These are phyloP conservation scores for Botryotinia convoluta DNA, from an alignment of 2,329 filamentous ascomycete genomes.

Conservation along the genomic window DNA sequence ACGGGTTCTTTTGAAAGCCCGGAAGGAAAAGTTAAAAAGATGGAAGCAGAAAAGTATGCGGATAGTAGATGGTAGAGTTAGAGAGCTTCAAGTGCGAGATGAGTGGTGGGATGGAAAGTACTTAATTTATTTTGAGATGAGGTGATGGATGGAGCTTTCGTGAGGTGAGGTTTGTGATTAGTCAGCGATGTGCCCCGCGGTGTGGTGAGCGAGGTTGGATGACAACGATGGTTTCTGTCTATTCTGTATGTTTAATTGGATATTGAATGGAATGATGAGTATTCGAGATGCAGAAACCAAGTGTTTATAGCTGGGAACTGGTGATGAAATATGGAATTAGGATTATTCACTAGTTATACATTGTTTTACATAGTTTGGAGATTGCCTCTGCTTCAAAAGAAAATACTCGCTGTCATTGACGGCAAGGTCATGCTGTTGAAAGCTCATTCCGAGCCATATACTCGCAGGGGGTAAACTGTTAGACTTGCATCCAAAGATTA, in stretches of 20 bases:
- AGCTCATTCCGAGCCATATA: not conserved
- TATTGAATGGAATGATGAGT: not conserved
- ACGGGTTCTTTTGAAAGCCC: too few species aligned
- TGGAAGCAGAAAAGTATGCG: not conserved
- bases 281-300: not conserved
- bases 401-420: not conserved
- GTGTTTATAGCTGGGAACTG: not conserved
- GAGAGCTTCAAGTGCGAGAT: not conserved
- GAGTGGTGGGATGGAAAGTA: not conserved
- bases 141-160: not conserved
- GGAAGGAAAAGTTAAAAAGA: too few species aligned
- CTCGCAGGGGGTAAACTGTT: not conserved
- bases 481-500: not conserved
- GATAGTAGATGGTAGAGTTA: too few species aligned
- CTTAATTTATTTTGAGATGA: not conserved
- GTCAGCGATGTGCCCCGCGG: not conserved
- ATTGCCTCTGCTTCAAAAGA: not conserved
- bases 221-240: not conserved
- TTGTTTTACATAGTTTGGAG: not conserved
- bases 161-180: conserved; percentile 5
- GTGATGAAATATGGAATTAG: not conserved
- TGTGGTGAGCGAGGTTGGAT: not conserved
- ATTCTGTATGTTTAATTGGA: not conserved
- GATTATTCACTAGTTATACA: not conserved
- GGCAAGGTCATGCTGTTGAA: not conserved